Conservation (phyloP, 331 rosid genomes). For the Quercus tomentella region DNA sequence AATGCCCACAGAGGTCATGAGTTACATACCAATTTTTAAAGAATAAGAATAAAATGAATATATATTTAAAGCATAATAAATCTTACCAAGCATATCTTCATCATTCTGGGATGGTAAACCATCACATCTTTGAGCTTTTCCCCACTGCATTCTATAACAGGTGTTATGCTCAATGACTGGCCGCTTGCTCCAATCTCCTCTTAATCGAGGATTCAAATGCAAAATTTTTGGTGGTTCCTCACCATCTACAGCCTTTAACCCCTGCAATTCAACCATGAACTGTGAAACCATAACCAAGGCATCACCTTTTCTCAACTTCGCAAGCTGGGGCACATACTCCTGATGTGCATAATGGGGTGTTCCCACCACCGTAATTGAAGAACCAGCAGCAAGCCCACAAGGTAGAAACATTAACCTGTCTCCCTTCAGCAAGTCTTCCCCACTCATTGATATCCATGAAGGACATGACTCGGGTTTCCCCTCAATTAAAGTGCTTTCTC, state of each 20-base stretch:
- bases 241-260: conserved; percentile 89
- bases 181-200: conserved; percentile 85
- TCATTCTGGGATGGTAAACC: conserved; percentile 64
- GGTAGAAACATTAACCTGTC: conserved; percentile 89
- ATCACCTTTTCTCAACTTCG: conserved; percentile 44
- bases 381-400: conserved; percentile 98
- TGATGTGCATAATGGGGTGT: conserved; percentile 77
- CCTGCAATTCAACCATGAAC: conserved; percentile 95
- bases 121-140: conserved; percentile 88
- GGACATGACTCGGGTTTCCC: conserved; percentile 77
- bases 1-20: too few relatives aligned
- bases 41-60: too few relatives aligned
- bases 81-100: conserved; percentile 85
- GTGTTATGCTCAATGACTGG: conserved; percentile 96
- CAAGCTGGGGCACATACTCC: conserved; percentile 70
- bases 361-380: conserved; percentile 88
- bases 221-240: conserved; percentile 97
- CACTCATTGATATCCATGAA: conserved; percentile 80
- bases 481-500: conserved; percentile 54
- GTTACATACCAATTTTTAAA: too few relatives aligned
- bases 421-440: conserved; percentile 63
- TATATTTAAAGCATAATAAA: conserved; percentile 18
- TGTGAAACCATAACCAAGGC: conserved; percentile 75
- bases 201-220: conserved; percentile 88
- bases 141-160: conserved; percentile 99